phyloP scores from a whole-genome alignment of 176 grass and related monocot genomes.

The Cocos nucifera region DNA sequence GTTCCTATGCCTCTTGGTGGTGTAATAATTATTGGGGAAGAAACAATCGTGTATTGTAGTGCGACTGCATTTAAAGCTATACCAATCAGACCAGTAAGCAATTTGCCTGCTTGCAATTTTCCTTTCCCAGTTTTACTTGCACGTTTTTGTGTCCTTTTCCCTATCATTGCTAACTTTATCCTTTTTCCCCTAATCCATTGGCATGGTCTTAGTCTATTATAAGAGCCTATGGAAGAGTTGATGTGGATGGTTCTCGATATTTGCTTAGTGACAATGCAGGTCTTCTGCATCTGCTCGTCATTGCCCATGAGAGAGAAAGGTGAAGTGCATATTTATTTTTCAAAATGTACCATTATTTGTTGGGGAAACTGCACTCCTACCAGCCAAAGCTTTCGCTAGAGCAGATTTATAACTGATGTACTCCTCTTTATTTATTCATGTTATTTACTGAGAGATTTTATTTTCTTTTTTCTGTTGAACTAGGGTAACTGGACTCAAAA shows the following conservation, averaged over 20 bases:
- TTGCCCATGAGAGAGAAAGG: constrained; percentile 93
- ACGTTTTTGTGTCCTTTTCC: neutral
- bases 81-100: constrained; percentile 77
- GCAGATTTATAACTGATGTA: too few relatives aligned
- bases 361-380: too few relatives aligned
- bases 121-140: constrained; percentile 6
- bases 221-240: constrained; percentile 93
- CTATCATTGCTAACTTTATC: constrained; percentile 1
- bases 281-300: constrained; percentile 90
- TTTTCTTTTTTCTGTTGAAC: constrained; percentile 11
- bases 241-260: constrained; percentile 94
- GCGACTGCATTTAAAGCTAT: constrained; percentile 90
- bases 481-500: constrained; percentile 96
- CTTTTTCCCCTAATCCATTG: constrained; percentile 9
- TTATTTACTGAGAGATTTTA: neutral
- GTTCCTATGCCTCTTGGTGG: constrained; percentile 85
- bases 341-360: too few relatives aligned
- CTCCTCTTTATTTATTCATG: too few relatives aligned
- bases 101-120: constrained; percentile 3
- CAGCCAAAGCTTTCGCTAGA: too few relatives aligned
- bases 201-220: constrained; percentile 58
- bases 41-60: constrained; percentile 93
- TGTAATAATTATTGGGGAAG: constrained; percentile 94
- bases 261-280: constrained; percentile 90
- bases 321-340: constrained; percentile 9